These are phyloP conservation scores for Mycena capillaripes DNA, from an alignment of 768 basidiomycete genomes.

Conservation along the genomic window DNA sequence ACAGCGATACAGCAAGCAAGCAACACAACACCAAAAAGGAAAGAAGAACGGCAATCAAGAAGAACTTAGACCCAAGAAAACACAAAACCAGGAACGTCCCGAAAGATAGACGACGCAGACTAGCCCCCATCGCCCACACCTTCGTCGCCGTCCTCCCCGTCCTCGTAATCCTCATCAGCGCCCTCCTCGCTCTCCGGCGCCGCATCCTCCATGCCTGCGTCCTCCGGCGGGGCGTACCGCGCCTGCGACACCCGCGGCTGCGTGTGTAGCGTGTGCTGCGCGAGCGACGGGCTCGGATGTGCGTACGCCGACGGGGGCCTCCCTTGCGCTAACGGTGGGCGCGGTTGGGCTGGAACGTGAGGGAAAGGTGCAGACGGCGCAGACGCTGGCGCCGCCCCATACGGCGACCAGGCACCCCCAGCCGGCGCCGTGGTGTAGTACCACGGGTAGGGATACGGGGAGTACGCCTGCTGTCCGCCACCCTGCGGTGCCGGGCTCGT, in stretches of 20 bases:
- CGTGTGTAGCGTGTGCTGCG: not conserved
- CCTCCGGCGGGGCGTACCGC: not conserved
- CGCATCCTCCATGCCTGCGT: not conserved
- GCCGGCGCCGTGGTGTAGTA: not conserved
- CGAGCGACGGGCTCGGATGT: not conserved
- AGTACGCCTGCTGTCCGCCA: not conserved
- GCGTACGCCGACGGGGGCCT: not conserved
- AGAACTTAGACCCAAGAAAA: too few relatives aligned
- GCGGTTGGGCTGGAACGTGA: not conserved
- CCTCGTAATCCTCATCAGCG: not conserved
- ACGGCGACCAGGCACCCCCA: not conserved
- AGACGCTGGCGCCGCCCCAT: not conserved
- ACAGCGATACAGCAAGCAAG: too few relatives aligned
- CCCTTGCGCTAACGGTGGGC: not conserved
- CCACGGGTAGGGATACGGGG: not conserved
- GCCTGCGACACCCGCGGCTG: not conserved
- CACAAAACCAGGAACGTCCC: too few relatives aligned
- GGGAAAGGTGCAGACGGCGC: too few relatives aligned
- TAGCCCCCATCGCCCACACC: not conserved
- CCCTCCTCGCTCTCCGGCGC: constrained; percentile 4
- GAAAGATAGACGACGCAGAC: not conserved
- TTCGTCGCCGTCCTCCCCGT: not conserved
- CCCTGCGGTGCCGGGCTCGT: too few relatives aligned
- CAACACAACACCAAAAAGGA: too few relatives aligned
- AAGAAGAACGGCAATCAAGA: too few relatives aligned